Conservation (phyloP, 2,329 filamentous ascomycete species). For the Scytalidium sp. region DNA sequence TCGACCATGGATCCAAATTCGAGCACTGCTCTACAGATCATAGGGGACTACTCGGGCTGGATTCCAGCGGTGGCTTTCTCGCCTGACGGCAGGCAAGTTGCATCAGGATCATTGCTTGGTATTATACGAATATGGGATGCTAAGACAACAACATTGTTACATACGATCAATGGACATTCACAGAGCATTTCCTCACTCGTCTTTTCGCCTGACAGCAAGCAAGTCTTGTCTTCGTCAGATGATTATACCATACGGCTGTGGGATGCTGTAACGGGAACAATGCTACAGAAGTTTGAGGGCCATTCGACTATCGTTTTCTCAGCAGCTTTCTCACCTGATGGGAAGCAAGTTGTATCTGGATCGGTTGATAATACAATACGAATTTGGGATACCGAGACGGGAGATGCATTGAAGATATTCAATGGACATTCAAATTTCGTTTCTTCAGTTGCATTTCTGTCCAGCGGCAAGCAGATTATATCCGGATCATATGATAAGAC, state of each 20-base stretch:
- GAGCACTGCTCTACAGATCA: too few species aligned
- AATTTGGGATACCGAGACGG: neutral
- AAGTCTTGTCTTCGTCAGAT: neutral
- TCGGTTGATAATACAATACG: neutral
- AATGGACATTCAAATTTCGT: too few species aligned
- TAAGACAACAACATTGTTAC: neutral
- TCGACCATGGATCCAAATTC: too few species aligned
- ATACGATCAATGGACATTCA: neutral
- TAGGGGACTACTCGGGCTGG: too few species aligned
- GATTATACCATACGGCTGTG: neutral
- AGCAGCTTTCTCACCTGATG: conserved; percentile 3
- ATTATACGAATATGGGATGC: neutral
- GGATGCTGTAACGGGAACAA: neutral
- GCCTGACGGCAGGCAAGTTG: too few species aligned
- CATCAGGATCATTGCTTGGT: too few species aligned
- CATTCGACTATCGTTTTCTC: neutral
- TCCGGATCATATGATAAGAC: conserved; percentile 1
- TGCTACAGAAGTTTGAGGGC: neutral
- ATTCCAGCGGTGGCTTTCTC: too few species aligned
- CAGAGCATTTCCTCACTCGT: neutral
- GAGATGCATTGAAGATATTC: too few species aligned
- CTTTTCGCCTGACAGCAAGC: neutral
- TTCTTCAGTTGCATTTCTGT: too few species aligned
- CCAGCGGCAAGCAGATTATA: neutral
- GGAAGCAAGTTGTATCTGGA: neutral